Conservation (phyloP, 1,139 yeast genomes). For the Scheffersomyces segobiensis region DNA sequence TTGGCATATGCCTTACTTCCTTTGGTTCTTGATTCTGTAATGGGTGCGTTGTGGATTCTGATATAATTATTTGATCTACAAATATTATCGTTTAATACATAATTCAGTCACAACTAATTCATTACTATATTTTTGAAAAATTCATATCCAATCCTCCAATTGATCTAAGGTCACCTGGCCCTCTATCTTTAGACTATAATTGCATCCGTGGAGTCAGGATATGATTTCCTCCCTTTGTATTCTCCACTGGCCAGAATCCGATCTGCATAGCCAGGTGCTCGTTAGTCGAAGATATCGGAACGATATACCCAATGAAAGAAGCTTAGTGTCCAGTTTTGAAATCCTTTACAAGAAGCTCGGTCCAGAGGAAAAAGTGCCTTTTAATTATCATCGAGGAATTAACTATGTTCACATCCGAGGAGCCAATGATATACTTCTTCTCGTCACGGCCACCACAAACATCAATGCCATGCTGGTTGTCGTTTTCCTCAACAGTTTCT, state of each 20-base stretch:
- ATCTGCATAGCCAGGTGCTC: slow-evolving; percentile 33
- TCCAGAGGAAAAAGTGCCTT: slow-evolving; percentile 31
- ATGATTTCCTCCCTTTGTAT: slow-evolving; percentile 45
- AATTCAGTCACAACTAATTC: too few species aligned
- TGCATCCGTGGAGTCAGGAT: not conserved
- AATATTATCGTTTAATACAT: not conserved
- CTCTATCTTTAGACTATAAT: not conserved
- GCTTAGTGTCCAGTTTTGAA: slow-evolving; percentile 30
- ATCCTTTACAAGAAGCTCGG: slow-evolving; percentile 18
- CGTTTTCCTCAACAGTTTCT: slow-evolving; percentile 35
- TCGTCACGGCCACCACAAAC: slow-evolving; percentile 36
- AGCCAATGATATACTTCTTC: slow-evolving; percentile 29
- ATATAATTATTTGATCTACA: not conserved
- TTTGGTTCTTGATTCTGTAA: not conserved
- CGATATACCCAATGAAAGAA: slow-evolving; percentile 27
- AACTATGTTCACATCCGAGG: slow-evolving; percentile 33
- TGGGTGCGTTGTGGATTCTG: not conserved
- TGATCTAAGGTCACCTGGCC: not conserved
- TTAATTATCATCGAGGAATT: slow-evolving; percentile 28
- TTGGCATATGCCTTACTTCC: not conserved
- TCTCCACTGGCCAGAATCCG: slow-evolving; percentile 35
- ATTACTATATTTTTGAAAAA: not conserved
- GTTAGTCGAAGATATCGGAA: slow-evolving; percentile 38
- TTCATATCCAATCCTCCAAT: not conserved
- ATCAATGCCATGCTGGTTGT: slow-evolving; percentile 44